Percentiles rank a stretch among this genome's conserved stretches.
These are phyloP conservation scores for Nothophytophthora sp. DNA, from an alignment of 352 stramenopile genomes.

Conservation along the genomic window DNA sequence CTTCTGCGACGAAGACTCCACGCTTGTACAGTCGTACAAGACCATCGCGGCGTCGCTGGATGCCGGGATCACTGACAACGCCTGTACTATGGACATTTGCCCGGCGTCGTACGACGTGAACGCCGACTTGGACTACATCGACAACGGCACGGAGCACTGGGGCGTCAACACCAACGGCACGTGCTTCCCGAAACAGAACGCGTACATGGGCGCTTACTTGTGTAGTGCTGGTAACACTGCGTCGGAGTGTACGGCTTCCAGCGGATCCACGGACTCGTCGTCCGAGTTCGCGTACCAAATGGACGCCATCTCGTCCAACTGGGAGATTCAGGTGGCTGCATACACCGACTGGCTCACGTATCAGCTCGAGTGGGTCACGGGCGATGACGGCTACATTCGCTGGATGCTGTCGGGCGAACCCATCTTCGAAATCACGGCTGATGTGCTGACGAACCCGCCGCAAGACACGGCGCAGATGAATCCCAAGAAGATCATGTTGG, in stretches of 20 bases:
- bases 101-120: constrained; percentile 70
- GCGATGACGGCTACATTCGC: constrained; percentile 45
- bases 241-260: constrained; percentile 20
- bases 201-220: constrained; percentile 48
- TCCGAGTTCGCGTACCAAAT: constrained; percentile 71
- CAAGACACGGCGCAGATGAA: constrained; percentile 46
- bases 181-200: constrained; percentile 52
- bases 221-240: constrained; percentile 46
- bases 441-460: constrained; percentile 50
- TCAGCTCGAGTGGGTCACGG: constrained; percentile 58
- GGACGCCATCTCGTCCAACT: constrained; percentile 91
- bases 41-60: constrained; percentile 32
- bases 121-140: constrained; percentile 38
- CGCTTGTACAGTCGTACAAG: constrained; percentile 32
- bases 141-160: constrained; percentile 38
- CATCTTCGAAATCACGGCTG: constrained; percentile 83
- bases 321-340: constrained; percentile 69
- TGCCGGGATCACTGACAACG: constrained; percentile 40
- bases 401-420: constrained; percentile 80
- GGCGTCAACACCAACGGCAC: constrained; percentile 48
- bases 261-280: constrained; percentile 22
- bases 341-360: constrained; percentile 78
- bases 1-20: constrained; percentile 27
- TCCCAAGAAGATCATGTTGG: constrained; percentile 86
- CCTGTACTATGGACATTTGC: constrained; percentile 45